Percentiles rank a stretch among this genome's conserved stretches.
Evolutionary conservation across 2,329 filamentous ascomycete genomes (phyloP).

Genomic region (Pestalotiopsis sp.): DNA sequence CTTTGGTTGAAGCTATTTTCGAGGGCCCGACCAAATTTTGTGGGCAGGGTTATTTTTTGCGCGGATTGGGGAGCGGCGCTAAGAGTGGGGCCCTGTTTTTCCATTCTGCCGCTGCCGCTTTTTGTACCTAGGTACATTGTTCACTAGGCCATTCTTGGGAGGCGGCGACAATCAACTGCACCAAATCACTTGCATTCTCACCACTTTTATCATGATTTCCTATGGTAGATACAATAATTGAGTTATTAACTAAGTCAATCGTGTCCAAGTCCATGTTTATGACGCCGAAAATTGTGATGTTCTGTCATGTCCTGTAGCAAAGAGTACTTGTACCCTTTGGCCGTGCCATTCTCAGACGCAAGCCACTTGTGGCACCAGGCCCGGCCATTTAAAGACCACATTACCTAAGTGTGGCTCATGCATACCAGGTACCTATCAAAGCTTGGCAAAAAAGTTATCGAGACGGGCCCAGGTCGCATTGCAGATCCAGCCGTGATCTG

Average conservation of each 20-base stretch:
- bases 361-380: neutral
- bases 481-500: slow-evolving; percentile 5
- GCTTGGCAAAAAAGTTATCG: slow-evolving; percentile 6
- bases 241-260: neutral
- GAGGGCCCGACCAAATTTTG: slow-evolving; percentile 6
- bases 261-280: too few species aligned
- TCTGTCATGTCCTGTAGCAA: too few species aligned
- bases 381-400: neutral
- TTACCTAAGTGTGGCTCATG: neutral
- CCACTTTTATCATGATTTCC: neutral
- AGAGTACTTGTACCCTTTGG: neutral
- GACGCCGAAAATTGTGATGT: too few species aligned
- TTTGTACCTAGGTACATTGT: neutral
- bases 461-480: slow-evolving; percentile 6
- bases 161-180: neutral
- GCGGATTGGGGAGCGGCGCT: neutral
- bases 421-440: neutral
- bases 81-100: slow-evolving; percentile 1
- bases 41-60: slow-evolving; percentile 13
- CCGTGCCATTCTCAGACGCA: neutral
- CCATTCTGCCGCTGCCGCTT: slow-evolving; percentile 9
- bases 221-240: neutral
- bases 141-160: neutral
- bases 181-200: neutral
- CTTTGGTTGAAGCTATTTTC: slow-evolving; percentile 10